Evolutionary conservation across 305 asterid genomes (phyloP), one percentile per base, ranked within the genome.

Genomic region (Vinca major): DNA sequence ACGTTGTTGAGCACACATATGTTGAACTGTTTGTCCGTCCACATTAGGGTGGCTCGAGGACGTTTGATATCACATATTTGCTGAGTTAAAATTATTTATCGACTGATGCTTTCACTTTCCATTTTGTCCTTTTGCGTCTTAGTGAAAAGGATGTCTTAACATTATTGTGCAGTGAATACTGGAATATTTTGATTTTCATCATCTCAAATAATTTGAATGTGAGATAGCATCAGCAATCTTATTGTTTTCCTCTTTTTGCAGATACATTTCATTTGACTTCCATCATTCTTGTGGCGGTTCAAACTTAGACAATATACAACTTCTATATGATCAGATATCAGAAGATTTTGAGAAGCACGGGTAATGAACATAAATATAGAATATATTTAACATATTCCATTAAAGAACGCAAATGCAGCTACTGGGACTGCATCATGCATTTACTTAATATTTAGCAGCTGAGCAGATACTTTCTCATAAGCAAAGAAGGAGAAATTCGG

Each of bases 401-500:
- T 5, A 39, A 19, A 6, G 37, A 7, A 37, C n/a, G 48, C 33
- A 58, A 75, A 71, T 73, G 75, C 73, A 78, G 68, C 75, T 68
- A 66, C 73, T 70, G 75, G 83, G 73, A 77, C 73, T 80, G 80
- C 74, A 73, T 83, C 72, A 72, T 79, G 78, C 82, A 73, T 71
- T 77, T 76, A 80, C 74, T 70, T 90, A 74, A 84, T 86, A 82
- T 80, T 84, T 74, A 85, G 89, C 91, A 91, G 96, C 91, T 82
- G 95, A 83, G 88, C 99, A 93, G 99, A 89, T 93, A 86, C 88
- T 86, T 86, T 84, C 86, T 86, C 80, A 71, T 84, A 80, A 95
- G 86, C 84, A 75, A 89, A 80, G 93, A 82, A 77, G 91, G 94
- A 73, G 73, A 81, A 86, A 81, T 89, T 77, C 69, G 82, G 67